Conservation (phyloP, 768 basidiomycete species). For the Cystoderma amianthinum region DNA sequence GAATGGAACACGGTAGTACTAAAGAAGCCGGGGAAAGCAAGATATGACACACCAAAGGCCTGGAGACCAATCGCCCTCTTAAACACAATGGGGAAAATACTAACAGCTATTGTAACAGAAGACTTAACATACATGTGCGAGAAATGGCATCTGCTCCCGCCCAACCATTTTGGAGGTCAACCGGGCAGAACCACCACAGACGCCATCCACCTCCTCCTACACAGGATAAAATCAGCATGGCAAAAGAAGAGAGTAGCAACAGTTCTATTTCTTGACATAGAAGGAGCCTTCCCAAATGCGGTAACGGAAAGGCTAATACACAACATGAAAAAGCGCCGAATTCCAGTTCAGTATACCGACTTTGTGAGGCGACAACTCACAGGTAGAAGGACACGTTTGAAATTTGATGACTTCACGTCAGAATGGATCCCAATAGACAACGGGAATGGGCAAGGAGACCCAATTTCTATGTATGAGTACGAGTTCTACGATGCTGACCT, state of each 20-base stretch:
- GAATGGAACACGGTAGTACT: slow-evolving; percentile 17
- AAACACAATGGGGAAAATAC: slow-evolving; percentile 10
- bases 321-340: slow-evolving; percentile 15
- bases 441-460: too few species aligned
- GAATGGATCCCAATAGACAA: too few species aligned
- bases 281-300: slow-evolving; percentile 28
- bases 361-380: slow-evolving; percentile 5
- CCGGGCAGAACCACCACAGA: slow-evolving; percentile 21
- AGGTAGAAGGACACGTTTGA: neutral
- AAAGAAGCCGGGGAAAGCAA: slow-evolving; percentile 23
- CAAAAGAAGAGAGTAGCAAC: slow-evolving; percentile 16
- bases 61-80: slow-evolving; percentile 26
- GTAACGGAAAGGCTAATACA: slow-evolving; percentile 12
- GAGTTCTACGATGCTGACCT: too few species aligned
- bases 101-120: slow-evolving; percentile 12
- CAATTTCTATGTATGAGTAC: too few species aligned
- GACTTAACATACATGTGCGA: slow-evolving; percentile 8
- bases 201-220: slow-evolving; percentile 18
- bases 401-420: too few species aligned
- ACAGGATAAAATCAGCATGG: slow-evolving; percentile 29
- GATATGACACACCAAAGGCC: slow-evolving; percentile 22
- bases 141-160: slow-evolving; percentile 10
- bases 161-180: slow-evolving; percentile 18
- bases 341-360: slow-evolving; percentile 12
- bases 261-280: slow-evolving; percentile 25